Evolutionary conservation across 805 yeast species (phyloP).

Genomic region (Jamesozyma gamospora): DNA sequence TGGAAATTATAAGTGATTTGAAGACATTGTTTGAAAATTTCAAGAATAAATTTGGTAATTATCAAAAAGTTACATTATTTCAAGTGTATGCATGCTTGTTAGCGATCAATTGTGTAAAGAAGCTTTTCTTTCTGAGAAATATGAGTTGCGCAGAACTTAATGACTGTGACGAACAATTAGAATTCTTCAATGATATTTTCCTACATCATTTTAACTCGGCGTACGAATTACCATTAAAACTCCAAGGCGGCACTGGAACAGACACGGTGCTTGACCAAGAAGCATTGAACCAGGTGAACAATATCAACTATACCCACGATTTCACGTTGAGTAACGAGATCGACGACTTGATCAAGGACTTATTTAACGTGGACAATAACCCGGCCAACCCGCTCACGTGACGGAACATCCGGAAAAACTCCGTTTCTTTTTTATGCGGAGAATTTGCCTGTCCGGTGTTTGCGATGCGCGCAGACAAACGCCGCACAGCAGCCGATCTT

Average conservation of each 20-base stretch:
- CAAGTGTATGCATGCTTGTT: constrained; percentile 28
- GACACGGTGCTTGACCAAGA: constrained; percentile 20
- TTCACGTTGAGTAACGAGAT: constrained; percentile 30
- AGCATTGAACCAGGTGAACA: constrained; percentile 20
- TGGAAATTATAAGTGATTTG: constrained; percentile 24
- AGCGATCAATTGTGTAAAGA: constrained; percentile 23
- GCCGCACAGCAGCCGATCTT: background rate
- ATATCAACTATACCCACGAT: constrained; percentile 24
- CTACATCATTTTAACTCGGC: constrained; percentile 17
- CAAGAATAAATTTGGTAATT: constrained; percentile 16
- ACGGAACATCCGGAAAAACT: background rate
- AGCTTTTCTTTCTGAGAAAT: constrained; percentile 10
- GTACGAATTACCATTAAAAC: constrained; percentile 17
- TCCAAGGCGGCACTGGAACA: constrained; percentile 17
- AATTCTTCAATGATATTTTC: constrained; percentile 20
- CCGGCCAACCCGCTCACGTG: constrained; percentile 8
- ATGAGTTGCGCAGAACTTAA: background rate
- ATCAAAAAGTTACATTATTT: constrained; percentile 20
- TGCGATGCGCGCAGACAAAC: background rate
- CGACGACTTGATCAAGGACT: constrained; percentile 28
- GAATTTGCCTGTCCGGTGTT: background rate
- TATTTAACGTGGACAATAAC: constrained; percentile 21
- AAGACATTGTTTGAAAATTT: constrained; percentile 23
- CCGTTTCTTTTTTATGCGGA: too few species aligned
- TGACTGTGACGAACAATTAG: constrained; percentile 12